Evolutionary conservation across 75 land plant genomes (phyloP), one percentile per base, ranked within the genome.

Genomic region (Gnetum montanum): DNA sequence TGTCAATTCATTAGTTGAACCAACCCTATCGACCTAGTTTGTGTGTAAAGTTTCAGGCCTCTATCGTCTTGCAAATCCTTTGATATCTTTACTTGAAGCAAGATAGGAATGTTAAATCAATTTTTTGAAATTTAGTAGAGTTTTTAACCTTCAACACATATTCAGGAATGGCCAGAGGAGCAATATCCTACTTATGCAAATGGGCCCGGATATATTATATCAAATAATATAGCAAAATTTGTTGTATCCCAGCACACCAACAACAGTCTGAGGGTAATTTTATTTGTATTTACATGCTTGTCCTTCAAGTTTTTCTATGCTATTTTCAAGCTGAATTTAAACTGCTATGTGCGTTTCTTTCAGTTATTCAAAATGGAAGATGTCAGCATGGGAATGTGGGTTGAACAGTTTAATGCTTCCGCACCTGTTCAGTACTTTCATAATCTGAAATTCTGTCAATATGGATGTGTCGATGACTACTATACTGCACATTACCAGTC

Each of bases 321-420:
- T 28, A 11, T 6, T 46, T 12, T 59, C 61, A 22, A n/a, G n/a
- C n/a, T n/a, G n/a, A 8, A 31, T 22, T 56, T 49, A 31, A 27
- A 20, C 6, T 34, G 22, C 2, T 29, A 20, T 63, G 8, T 15
- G 11, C n/a, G 30, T 20, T 25, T 43, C 25, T 44, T 57, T 16
- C 70, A 79, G 82, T 31, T 79, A 34, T 79, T 79, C 66, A 79
- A 79, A 74, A 79, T 79, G 82, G 82, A 79, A 54, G 82, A 79
- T 65, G 82, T 79, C 19, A 79, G 82, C 58, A 75, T 79, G 79
- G 82, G 82, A 20, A 53, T 79, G 74, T 79, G 82, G 82, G 82
- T 79, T 23, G 74, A 64, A 24, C 59, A 70, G 34, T 75, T 59
- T 41, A 74, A 69, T 38, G 36, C 49, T n/a, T 36, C 62, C 2